These are phyloP conservation scores for Syzygium grande DNA, from an alignment of 345 rosid genomes.

Conservation along the genomic window DNA sequence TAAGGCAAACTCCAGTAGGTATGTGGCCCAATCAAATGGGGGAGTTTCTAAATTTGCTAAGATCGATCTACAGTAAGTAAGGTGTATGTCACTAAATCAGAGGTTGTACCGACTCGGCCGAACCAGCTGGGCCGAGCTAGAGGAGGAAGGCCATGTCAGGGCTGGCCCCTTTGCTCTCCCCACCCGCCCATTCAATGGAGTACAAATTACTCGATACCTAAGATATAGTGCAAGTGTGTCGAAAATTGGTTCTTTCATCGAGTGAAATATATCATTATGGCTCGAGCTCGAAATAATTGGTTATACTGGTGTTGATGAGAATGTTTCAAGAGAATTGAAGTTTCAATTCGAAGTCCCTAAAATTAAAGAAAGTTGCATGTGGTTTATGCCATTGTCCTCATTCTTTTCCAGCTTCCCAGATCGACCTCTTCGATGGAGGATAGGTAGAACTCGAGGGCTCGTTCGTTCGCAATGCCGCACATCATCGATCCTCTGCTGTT, in stretches of 20 bases:
- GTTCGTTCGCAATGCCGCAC: background rate
- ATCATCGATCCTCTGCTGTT: constrained; percentile 3
- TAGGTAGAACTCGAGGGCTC: background rate
- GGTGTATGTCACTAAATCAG: background rate
- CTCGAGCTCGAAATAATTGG: background rate
- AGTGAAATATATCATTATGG: background rate
- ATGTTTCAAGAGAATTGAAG: background rate
- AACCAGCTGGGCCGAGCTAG: no score
- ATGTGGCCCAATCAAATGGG: background rate
- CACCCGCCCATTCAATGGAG: no score
- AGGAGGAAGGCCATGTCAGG: background rate
- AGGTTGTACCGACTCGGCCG: no score
- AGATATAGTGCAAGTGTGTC: background rate
- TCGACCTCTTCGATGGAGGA: constrained; percentile 30
- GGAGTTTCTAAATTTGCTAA: background rate
- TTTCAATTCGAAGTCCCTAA: background rate
- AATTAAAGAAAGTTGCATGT: background rate
- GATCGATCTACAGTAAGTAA: background rate
- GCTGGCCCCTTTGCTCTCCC: background rate
- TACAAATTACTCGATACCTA: no score
- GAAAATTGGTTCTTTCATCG: background rate
- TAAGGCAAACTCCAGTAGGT: background rate
- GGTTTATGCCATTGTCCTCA: background rate
- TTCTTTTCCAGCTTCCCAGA: constrained; percentile 13
- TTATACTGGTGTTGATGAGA: background rate